These are phyloP conservation scores for Magnusiomyces suaveolens DNA, from an alignment of 1,139 yeast genomes.

Conservation along the genomic window DNA sequence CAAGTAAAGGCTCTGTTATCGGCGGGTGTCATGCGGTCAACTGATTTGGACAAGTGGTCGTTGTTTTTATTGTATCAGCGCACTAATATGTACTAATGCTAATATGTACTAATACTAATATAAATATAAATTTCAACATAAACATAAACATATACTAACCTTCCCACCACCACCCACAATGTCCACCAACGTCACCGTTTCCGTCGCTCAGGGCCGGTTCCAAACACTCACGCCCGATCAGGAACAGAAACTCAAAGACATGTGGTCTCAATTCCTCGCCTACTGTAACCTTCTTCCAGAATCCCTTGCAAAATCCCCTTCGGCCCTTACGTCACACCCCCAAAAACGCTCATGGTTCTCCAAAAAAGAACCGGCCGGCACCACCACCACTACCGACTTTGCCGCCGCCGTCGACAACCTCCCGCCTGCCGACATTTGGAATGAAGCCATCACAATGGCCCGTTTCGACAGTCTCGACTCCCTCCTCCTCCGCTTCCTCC, in stretches of 20 bases:
- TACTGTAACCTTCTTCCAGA: conserved; percentile 51
- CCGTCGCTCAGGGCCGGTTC: conserved; percentile 39
- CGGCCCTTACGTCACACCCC: conserved; percentile 18
- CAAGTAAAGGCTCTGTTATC: no score
- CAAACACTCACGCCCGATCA: conserved; percentile 52
- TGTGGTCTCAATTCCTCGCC: conserved; percentile 59
- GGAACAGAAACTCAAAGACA: conserved; percentile 60
- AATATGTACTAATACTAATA: neutral
- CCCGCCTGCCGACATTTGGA: conserved; percentile 15
- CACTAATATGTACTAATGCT: neutral
- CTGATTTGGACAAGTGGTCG: no score
- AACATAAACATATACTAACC: conserved; percentile 20
- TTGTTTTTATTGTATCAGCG: no score
- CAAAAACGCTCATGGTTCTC: conserved; percentile 20
- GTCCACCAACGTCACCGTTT: neutral
- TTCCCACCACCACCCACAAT: neutral
- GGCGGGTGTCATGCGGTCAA: no score
- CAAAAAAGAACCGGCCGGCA: conserved; percentile 18
- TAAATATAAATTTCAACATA: neutral
- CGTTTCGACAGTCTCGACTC: conserved; percentile 68
- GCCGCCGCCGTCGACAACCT: conserved; percentile 7
- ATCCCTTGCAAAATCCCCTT: conserved; percentile 25
- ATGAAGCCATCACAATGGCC: conserved; percentile 40
- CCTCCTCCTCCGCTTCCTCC: conserved; percentile 50
- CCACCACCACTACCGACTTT: conserved; percentile 5